These are phyloP conservation scores for Exophiala oligosperma DNA, from an alignment of 2,329 filamentous ascomycete genomes.

Conservation along the genomic window DNA sequence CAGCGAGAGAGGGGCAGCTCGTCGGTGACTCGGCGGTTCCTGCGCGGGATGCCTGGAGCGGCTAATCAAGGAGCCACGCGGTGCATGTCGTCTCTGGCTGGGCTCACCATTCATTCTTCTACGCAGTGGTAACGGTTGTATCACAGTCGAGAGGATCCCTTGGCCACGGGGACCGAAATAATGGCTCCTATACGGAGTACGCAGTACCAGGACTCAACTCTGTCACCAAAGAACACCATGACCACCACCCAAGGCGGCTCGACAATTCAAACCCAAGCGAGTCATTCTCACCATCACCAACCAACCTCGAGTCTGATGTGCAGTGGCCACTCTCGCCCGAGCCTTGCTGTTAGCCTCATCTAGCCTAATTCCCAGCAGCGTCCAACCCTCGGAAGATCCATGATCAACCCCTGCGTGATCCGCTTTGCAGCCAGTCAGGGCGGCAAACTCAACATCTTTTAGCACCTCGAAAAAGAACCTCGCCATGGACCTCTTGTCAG, in stretches of 20 bases:
- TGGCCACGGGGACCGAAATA: too few relatives aligned
- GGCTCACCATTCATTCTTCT: too few relatives aligned
- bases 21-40: constrained; percentile 2
- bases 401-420: constrained; percentile 12
- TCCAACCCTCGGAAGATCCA: not conserved
- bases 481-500: not conserved
- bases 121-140: too few relatives aligned
- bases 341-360: not conserved
- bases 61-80: not conserved
- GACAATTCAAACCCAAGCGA: too few relatives aligned
- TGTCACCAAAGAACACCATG: too few relatives aligned
- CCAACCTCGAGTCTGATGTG: not conserved
- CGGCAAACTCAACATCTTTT: constrained; percentile 1
- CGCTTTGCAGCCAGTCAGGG: constrained; percentile 13
- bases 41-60: not conserved
- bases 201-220: too few relatives aligned
- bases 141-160: too few relatives aligned
- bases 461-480: not conserved
- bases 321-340: not conserved
- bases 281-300: not conserved
- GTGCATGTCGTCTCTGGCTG: not conserved
- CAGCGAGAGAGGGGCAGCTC: constrained; percentile 8
- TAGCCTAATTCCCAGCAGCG: constrained; percentile 4
- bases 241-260: too few relatives aligned
- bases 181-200: too few relatives aligned